Evolutionary conservation across 352 stramenopile species (phyloP).

Genomic region (Phytophthora macrochlamydospora): DNA sequence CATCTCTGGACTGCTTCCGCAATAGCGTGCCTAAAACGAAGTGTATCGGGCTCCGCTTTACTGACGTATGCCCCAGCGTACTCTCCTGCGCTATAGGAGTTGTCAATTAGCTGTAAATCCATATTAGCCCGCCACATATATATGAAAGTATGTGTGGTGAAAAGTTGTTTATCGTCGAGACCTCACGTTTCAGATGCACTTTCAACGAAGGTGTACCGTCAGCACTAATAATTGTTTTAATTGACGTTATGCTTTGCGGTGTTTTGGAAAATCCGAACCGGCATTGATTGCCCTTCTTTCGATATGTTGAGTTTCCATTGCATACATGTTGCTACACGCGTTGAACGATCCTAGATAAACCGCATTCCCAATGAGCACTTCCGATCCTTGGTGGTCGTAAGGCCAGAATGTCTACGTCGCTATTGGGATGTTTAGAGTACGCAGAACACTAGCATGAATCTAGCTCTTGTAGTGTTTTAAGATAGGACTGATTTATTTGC

Average conservation of each 20-base stretch:
- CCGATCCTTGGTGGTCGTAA: neutral
- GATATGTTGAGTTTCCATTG: slow-evolving; percentile 4
- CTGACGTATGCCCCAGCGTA: slow-evolving; percentile 32
- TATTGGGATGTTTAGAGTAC: neutral
- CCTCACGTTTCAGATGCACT: slow-evolving; percentile 3
- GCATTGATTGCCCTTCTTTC: neutral
- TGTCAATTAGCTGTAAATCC: slow-evolving; percentile 28
- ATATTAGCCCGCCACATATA: slow-evolving; percentile 13
- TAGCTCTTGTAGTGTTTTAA: neutral
- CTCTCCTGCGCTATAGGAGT: slow-evolving; percentile 26
- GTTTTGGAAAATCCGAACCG: slow-evolving; percentile 13
- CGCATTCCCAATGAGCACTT: slow-evolving; percentile 4
- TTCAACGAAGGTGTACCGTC: neutral
- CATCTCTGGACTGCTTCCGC: slow-evolving; percentile 8
- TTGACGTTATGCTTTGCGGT: neutral
- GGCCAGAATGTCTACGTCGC: neutral
- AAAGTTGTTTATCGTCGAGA: slow-evolving; percentile 10
- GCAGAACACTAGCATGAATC: neutral
- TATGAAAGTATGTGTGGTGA: neutral
- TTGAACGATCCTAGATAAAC: slow-evolving; percentile 1
- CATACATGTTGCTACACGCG: slow-evolving; percentile 14
- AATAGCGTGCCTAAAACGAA: slow-evolving; percentile 7
- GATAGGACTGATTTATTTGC: slow-evolving; percentile 2
- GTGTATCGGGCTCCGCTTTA: slow-evolving; percentile 6
- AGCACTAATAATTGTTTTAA: neutral